Conservation (phyloP, 192 early-diverging fungal genomes). For the Umbelopsis sp. region DNA sequence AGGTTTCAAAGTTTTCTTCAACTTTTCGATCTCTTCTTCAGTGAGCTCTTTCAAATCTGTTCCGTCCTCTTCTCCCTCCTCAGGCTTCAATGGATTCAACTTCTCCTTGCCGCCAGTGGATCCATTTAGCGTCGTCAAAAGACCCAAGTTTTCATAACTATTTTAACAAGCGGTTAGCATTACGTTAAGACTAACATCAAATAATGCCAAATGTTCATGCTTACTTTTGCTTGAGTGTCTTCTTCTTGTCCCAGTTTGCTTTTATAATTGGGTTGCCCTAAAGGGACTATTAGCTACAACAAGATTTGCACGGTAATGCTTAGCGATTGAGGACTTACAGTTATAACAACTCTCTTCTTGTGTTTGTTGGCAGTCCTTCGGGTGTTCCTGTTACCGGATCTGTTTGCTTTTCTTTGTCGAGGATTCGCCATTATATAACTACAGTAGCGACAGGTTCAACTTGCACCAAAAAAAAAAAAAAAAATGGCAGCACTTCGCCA, state of each 20-base stretch:
- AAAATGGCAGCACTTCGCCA: too few species aligned
- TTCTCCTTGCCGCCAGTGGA: constrained; percentile 58
- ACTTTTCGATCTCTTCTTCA: constrained; percentile 56
- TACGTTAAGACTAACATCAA: not conserved
- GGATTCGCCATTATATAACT: constrained; percentile 62
- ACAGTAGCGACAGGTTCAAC: not conserved
- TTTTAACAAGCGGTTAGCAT: not conserved
- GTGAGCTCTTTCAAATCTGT: constrained; percentile 45
- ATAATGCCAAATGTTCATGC: not conserved
- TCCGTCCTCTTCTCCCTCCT: not conserved
- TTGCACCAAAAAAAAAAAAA: not conserved
- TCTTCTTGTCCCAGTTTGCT: constrained; percentile 70
- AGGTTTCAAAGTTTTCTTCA: constrained; percentile 58
- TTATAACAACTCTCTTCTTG: constrained; percentile 58
- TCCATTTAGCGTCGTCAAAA: constrained; percentile 69
- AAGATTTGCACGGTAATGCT: not conserved
- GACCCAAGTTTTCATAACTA: constrained; percentile 72
- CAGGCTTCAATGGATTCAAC: constrained; percentile 30
- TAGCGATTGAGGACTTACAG: constrained; percentile 38
- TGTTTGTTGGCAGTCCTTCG: constrained; percentile 67
- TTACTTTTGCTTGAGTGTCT: constrained; percentile 72
- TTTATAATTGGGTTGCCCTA: constrained; percentile 62
- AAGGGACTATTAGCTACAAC: not conserved
- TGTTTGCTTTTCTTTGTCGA: constrained; percentile 68
- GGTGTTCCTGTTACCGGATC: constrained; percentile 60